These are phyloP conservation scores for Yarrowia sp. DNA, from an alignment of 805 yeast genomes.

Conservation along the genomic window DNA sequence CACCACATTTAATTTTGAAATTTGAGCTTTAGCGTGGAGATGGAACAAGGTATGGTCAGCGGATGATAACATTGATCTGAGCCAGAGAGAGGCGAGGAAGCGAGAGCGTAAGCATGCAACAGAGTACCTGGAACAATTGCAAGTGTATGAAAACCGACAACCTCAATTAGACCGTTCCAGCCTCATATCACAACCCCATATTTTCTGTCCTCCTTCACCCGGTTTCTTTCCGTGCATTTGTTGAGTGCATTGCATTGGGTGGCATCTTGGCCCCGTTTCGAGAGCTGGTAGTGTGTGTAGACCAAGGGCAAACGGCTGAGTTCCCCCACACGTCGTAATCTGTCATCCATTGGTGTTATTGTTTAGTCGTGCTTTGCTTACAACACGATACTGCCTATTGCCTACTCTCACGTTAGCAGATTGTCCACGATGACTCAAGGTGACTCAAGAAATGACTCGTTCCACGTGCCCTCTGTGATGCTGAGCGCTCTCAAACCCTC, in stretches of 20 bases:
- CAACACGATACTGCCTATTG: too few relatives aligned
- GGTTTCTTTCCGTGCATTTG: conserved; percentile 38
- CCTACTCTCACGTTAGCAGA: too few relatives aligned
- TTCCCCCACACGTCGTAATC: neutral
- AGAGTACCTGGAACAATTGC: too few relatives aligned
- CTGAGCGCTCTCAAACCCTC: too few relatives aligned
- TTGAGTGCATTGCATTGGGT: conserved; percentile 36
- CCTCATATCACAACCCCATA: neutral
- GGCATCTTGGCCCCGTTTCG: conserved; percentile 13
- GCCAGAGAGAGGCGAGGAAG: neutral
- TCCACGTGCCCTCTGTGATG: neutral
- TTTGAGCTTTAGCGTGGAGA: too few relatives aligned
- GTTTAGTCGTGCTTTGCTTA: too few relatives aligned
- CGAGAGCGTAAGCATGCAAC: too few relatives aligned
- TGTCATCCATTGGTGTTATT: too few relatives aligned
- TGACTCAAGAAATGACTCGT: conserved; percentile 24
- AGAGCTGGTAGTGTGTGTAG: neutral
- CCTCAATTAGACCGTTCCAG: too few relatives aligned
- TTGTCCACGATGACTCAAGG: neutral
- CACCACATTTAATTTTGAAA: too few relatives aligned
- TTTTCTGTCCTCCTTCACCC: conserved; percentile 4
- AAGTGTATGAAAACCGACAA: too few relatives aligned
- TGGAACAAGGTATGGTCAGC: too few relatives aligned
- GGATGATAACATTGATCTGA: neutral
- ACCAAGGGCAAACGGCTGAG: conserved; percentile 11